Percentiles rank a stretch among this genome's conserved stretches.
phyloP scores from a whole-genome alignment of 306 rosid genomes.

The Oxytropis ochrocephala region DNA sequence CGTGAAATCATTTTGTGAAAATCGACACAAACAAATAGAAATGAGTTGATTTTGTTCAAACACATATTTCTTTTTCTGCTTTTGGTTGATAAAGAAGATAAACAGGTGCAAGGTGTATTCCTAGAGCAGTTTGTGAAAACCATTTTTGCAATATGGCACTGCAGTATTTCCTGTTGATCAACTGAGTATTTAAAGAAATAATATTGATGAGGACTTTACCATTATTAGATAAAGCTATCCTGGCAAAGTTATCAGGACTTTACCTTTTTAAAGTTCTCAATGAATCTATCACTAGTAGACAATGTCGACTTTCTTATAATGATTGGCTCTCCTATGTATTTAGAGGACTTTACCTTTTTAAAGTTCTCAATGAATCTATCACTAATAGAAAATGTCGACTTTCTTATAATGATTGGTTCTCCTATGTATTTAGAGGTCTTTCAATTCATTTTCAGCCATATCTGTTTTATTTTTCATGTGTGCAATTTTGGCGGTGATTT shows the following conservation, averaged over 20 bases:
- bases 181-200: background rate
- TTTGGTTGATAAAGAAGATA: background rate
- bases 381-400: background rate
- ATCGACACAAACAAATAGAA: background rate
- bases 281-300: background rate
- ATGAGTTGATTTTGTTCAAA: background rate
- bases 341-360: background rate
- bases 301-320: background rate
- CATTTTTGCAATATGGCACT: background rate
- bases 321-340: no score
- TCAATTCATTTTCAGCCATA: background rate
- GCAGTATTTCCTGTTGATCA: slow-evolving; percentile 1
- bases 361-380: slow-evolving; percentile 7
- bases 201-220: background rate
- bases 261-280: background rate
- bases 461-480: background rate
- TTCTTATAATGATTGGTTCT: background rate
- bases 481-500: background rate
- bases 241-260: background rate
- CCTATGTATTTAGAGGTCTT: background rate
- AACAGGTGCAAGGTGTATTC: background rate
- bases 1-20: background rate
- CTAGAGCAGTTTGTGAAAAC: background rate
- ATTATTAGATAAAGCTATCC: background rate
- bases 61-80: background rate